Base-by-base conservation (phyloP, 2,329 filamentous ascomycete genomes). In the Nemania diffusa region DNA sequence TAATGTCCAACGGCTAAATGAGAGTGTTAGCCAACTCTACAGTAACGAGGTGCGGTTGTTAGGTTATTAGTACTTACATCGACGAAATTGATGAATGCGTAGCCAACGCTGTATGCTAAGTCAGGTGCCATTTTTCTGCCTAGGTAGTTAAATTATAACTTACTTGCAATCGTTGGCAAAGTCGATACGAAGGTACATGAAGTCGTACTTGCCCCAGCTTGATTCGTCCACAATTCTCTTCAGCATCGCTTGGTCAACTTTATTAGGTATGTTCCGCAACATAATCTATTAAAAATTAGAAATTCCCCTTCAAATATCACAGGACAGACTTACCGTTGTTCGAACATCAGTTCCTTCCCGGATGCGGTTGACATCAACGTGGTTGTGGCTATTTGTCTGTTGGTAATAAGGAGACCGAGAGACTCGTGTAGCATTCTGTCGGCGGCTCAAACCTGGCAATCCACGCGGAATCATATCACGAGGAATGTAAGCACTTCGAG, bases 21-120 rank as follows among this genome's bases (percentile, higher is more conserved):
- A 37, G 24, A 65, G 56, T 56, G 76, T 88, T 75, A 87, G 81
- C 56, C 69, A 57, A 24, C 85, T 73, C 84, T 78, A 48, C 69
- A 61, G 34, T 13, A 13, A 50, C 24, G 29, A 6, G 76, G 29
- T 17, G 20, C n/a, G 5, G 4, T 34, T 27, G 27, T 56, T 55
- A 15, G 15, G 6, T 42, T 32, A 9, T 50, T 29, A 6, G 15
- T 55, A 75, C 90, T 87, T 79, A 92, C 90, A 78, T 94, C 90
- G 50, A 90, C 87, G 73, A 98, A 97, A 80, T 99, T 97, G 81
- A 99, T 93, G 80, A 98, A 99, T 0, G 94, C 95, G 79, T 98
- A 98, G 52, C 96, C 96, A 65, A 98, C 95, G 77, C 94, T 97
- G 59, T 66, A 51, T 7, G 13, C 29, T 29, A 37, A 62, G n/a